Conservation (phyloP, 2,329 filamentous ascomycete species). For the Phoma sp. region DNA sequence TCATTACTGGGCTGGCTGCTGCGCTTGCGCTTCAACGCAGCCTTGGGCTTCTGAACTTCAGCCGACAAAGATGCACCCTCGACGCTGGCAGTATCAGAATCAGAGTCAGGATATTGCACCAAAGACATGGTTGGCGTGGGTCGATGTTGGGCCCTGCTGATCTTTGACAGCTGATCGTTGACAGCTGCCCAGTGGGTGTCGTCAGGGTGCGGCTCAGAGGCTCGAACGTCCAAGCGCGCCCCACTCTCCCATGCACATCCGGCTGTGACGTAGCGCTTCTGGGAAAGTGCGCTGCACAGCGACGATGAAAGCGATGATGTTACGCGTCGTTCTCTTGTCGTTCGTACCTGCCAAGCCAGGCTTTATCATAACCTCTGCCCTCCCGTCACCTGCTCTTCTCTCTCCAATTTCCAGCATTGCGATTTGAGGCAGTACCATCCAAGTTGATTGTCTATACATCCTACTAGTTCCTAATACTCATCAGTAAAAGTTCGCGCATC, state of each 20-base stretch:
- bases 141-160: slow-evolving; percentile 20
- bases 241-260: slow-evolving; percentile 31
- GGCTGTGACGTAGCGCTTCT: slow-evolving; percentile 36
- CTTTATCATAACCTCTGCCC: slow-evolving; percentile 27
- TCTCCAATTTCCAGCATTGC: slow-evolving; percentile 8
- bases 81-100: slow-evolving; percentile 59
- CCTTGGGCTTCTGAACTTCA: slow-evolving; percentile 8
- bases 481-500: slow-evolving; percentile 5
- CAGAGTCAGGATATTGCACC: slow-evolving; percentile 60
- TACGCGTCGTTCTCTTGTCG: slow-evolving; percentile 30
- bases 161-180: slow-evolving; percentile 8
- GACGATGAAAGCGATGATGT: slow-evolving; percentile 33
- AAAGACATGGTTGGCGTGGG: slow-evolving; percentile 37
- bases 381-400: slow-evolving; percentile 20
- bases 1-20: slow-evolving; percentile 24
- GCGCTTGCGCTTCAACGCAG: slow-evolving; percentile 41
- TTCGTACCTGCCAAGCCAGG: slow-evolving; percentile 42
- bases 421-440: background rate
- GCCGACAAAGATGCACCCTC: slow-evolving; percentile 24
- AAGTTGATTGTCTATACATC: too few relatives aligned
- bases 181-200: slow-evolving; percentile 16
- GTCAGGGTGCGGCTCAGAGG: slow-evolving; percentile 21
- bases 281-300: slow-evolving; percentile 26
- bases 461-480: background rate
- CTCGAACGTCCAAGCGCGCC: slow-evolving; percentile 12